Evolutionary conservation across 345 rosid species (phyloP).

Genomic region (Cochlearia excelsa): DNA sequence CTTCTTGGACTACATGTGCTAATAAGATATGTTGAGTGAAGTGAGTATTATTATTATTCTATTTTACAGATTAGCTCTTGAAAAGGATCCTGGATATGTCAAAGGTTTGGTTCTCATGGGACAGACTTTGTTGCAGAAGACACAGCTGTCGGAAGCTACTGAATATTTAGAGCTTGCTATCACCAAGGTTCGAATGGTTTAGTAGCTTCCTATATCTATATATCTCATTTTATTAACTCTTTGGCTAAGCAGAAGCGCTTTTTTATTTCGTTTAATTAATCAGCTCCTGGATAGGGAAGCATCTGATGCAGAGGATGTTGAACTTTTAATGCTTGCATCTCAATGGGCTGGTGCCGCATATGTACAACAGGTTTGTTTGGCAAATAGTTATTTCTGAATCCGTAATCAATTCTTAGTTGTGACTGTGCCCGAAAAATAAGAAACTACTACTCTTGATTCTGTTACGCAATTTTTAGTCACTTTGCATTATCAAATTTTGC

Average conservation of each 20-base stretch:
- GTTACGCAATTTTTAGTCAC: not conserved
- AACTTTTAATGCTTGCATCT: conserved; percentile 69
- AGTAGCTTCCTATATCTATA: no score
- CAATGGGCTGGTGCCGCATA: conserved; percentile 79
- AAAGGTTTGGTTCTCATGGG: conserved; percentile 67
- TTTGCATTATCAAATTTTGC: no score
- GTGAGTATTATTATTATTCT: conserved; percentile 8
- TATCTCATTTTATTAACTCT: not conserved
- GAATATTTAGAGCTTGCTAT: conserved; percentile 67
- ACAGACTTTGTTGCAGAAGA: conserved; percentile 60
- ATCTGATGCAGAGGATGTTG: conserved; percentile 48
- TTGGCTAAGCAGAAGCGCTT: not conserved
- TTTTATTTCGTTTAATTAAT: not conserved
- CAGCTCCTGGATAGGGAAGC: conserved; percentile 56
- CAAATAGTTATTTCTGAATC: no score
- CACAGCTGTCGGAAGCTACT: conserved; percentile 51
- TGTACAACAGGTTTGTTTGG: conserved; percentile 53
- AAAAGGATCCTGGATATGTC: conserved; percentile 69
- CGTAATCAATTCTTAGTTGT: no score
- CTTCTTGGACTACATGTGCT: not conserved
- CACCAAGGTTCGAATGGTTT: conserved; percentile 53
- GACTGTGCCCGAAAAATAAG: not conserved
- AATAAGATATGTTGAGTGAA: conserved; percentile 20
- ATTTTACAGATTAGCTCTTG: conserved; percentile 61
- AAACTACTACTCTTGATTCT: not conserved